Percentiles rank a stretch among this genome's conserved stretches.
Evolutionary conservation across 176 grass and related monocot species (phyloP).

Genomic region (Oryza brachyantha): DNA sequence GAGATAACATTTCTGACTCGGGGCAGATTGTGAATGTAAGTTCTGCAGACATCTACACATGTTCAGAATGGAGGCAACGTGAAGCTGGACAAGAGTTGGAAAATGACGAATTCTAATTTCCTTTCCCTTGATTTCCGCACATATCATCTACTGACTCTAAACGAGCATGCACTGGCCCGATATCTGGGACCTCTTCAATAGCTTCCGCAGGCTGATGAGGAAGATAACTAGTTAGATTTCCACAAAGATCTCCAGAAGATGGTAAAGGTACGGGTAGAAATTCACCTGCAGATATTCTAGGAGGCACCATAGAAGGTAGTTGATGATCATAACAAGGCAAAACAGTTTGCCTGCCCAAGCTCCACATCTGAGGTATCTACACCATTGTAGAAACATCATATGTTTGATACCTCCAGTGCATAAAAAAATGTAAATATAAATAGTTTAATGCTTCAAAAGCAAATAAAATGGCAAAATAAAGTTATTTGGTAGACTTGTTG

Average conservation of each 20-base stretch:
- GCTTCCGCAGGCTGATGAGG: slow-evolving; percentile 56
- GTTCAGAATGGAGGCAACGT: neutral
- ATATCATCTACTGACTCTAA: slow-evolving; percentile 19
- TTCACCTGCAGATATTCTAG: slow-evolving; percentile 75
- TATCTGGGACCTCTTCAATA: slow-evolving; percentile 87
- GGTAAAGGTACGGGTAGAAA: neutral
- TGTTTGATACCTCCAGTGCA: neutral
- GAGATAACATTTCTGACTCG: neutral
- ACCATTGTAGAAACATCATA: slow-evolving; percentile 8
- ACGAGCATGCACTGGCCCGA: slow-evolving; percentile 35
- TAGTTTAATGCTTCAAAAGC: neutral
- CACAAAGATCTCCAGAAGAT: neutral
- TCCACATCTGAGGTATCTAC: slow-evolving; percentile 79
- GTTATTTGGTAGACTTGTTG: no score
- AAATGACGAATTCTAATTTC: neutral
- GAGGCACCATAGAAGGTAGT: slow-evolving; percentile 71
- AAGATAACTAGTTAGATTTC: slow-evolving; percentile 1
- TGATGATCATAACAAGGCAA: slow-evolving; percentile 81
- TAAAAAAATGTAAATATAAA: neutral
- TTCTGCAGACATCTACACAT: neutral
- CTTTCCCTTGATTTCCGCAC: slow-evolving; percentile 1
- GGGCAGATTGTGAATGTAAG: neutral
- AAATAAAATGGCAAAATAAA: neutral
- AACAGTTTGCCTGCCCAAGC: slow-evolving; percentile 85
- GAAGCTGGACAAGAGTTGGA: neutral